Base-by-base conservation (phyloP, 352 stramenopile genomes). In the Phytophthora boehmeriae region DNA sequence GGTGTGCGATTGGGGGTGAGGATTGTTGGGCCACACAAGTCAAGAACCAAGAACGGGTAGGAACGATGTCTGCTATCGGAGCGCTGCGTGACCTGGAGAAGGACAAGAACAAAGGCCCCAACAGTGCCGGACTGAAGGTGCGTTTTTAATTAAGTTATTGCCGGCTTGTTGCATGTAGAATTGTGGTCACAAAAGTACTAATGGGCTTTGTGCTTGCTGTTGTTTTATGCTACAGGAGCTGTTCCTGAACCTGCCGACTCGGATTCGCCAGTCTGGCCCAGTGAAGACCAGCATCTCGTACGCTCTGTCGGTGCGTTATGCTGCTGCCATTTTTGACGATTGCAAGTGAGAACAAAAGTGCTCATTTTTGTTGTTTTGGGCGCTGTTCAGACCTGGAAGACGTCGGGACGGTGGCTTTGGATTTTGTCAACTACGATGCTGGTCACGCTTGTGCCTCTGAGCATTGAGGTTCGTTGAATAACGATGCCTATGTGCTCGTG, bases 41-140 rank as follows among this genome's bases (percentile, higher is more conserved):
- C 51, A 79, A 66, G 48, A 53, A 54, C 54, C 28, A 32, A 54
- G 62, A 42, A 71, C 43, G 35, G 28, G 39, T 59, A 50, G 38
- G 16, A 56, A 86, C 42, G 52, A 95, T 95, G 86, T 93, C 86
- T 68, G 84, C 83, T 44, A 93, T 95, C 55, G 78, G 80, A 71
- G 80, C 80, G 63, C 70, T 95, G 57, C 83, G 85, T 53, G 74
- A 95, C 56, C 76, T 95, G 38, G 86, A 93, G 72, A 92, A 93
- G 73, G 76, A 92, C 68, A 91, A 92, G 69, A 86, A 63, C 68
- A 82, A 93, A 71, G 77, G 73, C 45, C 56, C 75, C 4, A 78
- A 79, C 57, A 87, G 89, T 27, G 63, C 61, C 30, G 73, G 82
- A 46, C 46, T 90, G 23, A 89, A 84, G 78, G 80, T 90, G 34